Evolutionary conservation across 305 asterid genomes (phyloP).

Genomic region (Solanum aculeatissimum): DNA sequence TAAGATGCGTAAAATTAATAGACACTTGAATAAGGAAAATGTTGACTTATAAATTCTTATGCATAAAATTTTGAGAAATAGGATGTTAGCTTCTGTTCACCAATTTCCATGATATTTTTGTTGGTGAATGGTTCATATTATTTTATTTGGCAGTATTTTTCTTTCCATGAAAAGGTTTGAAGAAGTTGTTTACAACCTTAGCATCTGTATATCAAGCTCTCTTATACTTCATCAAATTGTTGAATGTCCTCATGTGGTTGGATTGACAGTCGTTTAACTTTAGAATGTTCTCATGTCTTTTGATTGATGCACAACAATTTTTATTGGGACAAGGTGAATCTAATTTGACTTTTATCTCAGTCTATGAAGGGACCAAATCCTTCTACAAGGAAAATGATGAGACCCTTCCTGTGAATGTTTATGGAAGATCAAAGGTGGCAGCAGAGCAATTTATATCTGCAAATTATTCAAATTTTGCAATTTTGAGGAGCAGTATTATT

Average conservation of each 20-base stretch:
- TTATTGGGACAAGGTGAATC: neutral
- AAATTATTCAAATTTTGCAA: slow-evolving; percentile 57
- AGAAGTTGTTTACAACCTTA: neutral
- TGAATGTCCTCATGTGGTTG: neutral
- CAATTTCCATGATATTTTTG: neutral
- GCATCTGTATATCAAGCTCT: neutral
- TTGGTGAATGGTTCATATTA: neutral
- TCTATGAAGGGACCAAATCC: slow-evolving; percentile 84
- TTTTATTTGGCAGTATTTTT: neutral
- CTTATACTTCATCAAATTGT: neutral
- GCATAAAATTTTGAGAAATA: neutral
- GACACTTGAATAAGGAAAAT: neutral
- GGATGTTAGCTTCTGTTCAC: neutral
- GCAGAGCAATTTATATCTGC: slow-evolving; percentile 54
- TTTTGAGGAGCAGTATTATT: slow-evolving; percentile 92
- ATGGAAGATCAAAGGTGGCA: slow-evolving; percentile 79
- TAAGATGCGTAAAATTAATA: neutral
- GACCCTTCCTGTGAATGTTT: slow-evolving; percentile 71
- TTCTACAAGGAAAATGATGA: slow-evolving; percentile 86
- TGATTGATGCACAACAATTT: neutral
- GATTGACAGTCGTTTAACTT: neutral
- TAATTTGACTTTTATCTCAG: slow-evolving; percentile 30
- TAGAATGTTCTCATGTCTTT: neutral
- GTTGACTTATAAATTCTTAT: neutral
- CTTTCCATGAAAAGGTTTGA: neutral